These are phyloP conservation scores for Globisporangium acanthophoron DNA, from an alignment of 352 stramenopile genomes.

Conservation along the genomic window DNA sequence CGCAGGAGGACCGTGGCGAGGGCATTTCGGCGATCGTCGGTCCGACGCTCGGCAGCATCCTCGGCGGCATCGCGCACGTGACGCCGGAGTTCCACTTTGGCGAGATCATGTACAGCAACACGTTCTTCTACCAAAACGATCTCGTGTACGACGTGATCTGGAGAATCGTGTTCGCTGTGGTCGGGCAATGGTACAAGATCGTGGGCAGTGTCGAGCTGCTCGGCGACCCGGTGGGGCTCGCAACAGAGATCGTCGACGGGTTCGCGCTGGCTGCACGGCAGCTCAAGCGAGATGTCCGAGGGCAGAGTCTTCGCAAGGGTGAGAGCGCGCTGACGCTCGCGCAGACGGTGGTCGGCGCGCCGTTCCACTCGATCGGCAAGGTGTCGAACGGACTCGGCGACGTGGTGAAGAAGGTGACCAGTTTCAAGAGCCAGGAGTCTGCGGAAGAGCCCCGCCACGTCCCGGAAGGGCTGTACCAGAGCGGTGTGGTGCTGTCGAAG, in stretches of 20 bases:
- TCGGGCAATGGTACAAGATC: constrained; percentile 88
- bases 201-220: constrained; percentile 83
- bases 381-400: constrained; percentile 81
- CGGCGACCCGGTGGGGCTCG: constrained; percentile 75
- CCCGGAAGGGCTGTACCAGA: constrained; percentile 65
- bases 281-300: constrained; percentile 72
- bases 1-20: constrained; percentile 71
- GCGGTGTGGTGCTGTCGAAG: constrained; percentile 72
- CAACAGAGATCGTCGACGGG: constrained; percentile 82
- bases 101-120: constrained; percentile 68
- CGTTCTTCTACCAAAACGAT: constrained; percentile 85
- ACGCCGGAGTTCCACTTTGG: constrained; percentile 76
- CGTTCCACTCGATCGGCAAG: constrained; percentile 72
- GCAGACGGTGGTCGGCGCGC: constrained; percentile 77
- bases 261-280: constrained; percentile 76
- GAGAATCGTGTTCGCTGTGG: constrained; percentile 65
- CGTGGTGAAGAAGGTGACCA: constrained; percentile 78
- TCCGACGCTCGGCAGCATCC: constrained; percentile 78
- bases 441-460: constrained; percentile 64
- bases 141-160: constrained; percentile 68
- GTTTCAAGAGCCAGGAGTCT: constrained; percentile 79
- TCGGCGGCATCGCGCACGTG: constrained; percentile 84
- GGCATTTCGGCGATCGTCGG: constrained; percentile 77
- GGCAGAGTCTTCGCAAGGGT: constrained; percentile 77
- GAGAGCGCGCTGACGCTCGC: constrained; percentile 74